phyloP scores from a whole-genome alignment of 148 eudicot genomes.

The Rhododendron simsii region DNA sequence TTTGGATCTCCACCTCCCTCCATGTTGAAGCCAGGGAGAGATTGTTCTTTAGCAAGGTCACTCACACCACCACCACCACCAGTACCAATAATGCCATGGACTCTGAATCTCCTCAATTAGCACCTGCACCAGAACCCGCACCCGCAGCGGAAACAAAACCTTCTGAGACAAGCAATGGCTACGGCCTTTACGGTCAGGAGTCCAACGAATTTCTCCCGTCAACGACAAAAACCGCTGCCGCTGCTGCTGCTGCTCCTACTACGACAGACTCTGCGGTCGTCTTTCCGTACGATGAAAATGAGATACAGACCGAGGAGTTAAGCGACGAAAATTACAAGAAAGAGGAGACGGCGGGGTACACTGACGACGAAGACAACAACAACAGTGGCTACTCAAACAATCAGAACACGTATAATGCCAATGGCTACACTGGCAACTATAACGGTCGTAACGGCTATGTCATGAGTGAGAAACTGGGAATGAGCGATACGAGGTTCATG shows the following conservation, averaged over 20 bases:
- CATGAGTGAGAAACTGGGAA: constrained; percentile 28
- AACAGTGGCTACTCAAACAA: constrained; percentile 16
- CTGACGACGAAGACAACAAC: neutral
- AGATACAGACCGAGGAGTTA: constrained; percentile 14
- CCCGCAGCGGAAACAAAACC: constrained; percentile 2
- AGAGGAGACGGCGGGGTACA: neutral
- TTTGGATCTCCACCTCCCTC: constrained; percentile 6
- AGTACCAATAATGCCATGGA: too few species aligned
- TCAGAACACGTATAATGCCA: neutral
- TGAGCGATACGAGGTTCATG: constrained; percentile 49
- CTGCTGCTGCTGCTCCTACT: neutral
- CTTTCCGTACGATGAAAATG: constrained; percentile 11
- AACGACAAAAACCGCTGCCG: constrained; percentile 3
- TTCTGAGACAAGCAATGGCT: constrained; percentile 16
- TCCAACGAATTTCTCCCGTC: constrained; percentile 19
- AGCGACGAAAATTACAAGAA: constrained; percentile 5
- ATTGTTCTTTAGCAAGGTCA: constrained; percentile 33
- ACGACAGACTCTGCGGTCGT: neutral
- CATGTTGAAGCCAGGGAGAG: constrained; percentile 35
- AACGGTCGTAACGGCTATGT: neutral
- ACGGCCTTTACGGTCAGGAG: constrained; percentile 38
- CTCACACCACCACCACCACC: neutral
- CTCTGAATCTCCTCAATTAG: neutral
- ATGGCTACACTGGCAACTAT: neutral
- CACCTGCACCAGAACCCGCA: constrained; percentile 14